Evolutionary conservation across 1,139 yeast species (phyloP), one percentile per base, ranked within the genome.

Genomic region (Geotrichum aggregatum): DNA sequence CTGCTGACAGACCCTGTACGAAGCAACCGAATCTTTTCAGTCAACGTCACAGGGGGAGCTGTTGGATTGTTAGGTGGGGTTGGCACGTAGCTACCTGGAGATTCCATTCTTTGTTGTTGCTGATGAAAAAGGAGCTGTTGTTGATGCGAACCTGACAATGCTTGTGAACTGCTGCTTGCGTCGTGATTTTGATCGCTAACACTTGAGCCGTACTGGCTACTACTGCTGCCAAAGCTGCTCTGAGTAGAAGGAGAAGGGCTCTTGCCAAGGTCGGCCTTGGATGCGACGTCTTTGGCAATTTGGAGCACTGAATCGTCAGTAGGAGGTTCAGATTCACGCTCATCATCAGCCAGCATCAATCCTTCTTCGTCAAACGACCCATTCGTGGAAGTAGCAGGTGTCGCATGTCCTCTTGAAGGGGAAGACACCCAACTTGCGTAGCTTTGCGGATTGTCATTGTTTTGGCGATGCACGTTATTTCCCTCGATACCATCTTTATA

Each of bases 401-500:
- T 4, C 1, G 34, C 22, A 8, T 33, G 16, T 3, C 26, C n/a
- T 42, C 58, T 3, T 54, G 55, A 33, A 30, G 24, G 19, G 53
- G 59, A 58, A 41, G 54, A 52, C 22, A 57, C 41, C 67, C 66
- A 64, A 14, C 56, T 52, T 7, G 58, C 45, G 50, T 62, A 64
- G 7, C 63, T 63, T 18, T 68, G 66, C 6, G 75, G 74, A 38
- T 72, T 74, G n/a, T n/a, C n/a, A n/a, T n/a, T n/a, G n/a, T n/a
- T n/a, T 2, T 73, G 75, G n/a, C 80, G 69, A 59, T 77, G 80
- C 47, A 79, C 71, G 50, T 76, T 68, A 59, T 79, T 77, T 1
- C 88, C 88, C 64, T 83, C 87, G 6, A 82, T 67, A 0, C 88
- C 88, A 63, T 83, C 88, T 61, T 83, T 83, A 26, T 86, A 82